Percentiles rank a stretch among this genome's conserved stretches.
These are phyloP conservation scores for Sarcodon aspratus DNA, from an alignment of 768 basidiomycete genomes.

Conservation along the genomic window DNA sequence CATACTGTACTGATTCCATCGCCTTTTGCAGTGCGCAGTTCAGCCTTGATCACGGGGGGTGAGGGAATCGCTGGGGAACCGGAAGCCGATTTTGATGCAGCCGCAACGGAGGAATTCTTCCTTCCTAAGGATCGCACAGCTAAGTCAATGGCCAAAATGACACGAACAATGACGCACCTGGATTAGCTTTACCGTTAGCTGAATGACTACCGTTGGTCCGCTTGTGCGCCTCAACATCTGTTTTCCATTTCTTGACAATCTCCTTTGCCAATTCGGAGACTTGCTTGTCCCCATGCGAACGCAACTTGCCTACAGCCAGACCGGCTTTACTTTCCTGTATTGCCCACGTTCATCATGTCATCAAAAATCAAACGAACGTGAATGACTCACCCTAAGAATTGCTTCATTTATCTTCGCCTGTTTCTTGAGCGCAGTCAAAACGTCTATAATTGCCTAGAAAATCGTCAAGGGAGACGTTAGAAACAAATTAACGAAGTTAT, in stretches of 20 bases:
- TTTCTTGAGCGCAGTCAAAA: conserved; percentile 53
- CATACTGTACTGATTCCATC: conserved; percentile 52
- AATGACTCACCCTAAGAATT: conserved; percentile 55
- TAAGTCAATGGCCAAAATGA: not conserved
- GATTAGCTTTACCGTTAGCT: conserved; percentile 14
- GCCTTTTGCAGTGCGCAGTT: conserved; percentile 46
- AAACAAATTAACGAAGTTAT: conserved; percentile 19
- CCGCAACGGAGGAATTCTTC: conserved; percentile 10
- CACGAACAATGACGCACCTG: conserved; percentile 22
- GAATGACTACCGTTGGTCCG: conserved; percentile 27
- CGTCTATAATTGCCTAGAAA: conserved; percentile 47
- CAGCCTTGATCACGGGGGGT: conserved; percentile 17
- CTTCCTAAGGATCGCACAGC: not conserved
- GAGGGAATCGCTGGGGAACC: conserved; percentile 3
- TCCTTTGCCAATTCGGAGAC: conserved; percentile 82
- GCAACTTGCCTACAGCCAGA: conserved; percentile 84
- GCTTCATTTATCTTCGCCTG: conserved; percentile 61
- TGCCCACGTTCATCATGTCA: not conserved
- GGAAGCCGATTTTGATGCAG: conserved; percentile 5
- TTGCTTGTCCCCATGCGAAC: conserved; percentile 57
- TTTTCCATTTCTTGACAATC: conserved; percentile 87
- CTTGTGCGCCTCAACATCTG: conserved; percentile 60
- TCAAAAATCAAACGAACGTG: conserved; percentile 10
- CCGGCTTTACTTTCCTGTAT: conserved; percentile 84
- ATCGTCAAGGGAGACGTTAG: conserved; percentile 8